Conservation (phyloP, 2,329 filamentous ascomycete genomes). For the Grosmannia clavigera region DNA sequence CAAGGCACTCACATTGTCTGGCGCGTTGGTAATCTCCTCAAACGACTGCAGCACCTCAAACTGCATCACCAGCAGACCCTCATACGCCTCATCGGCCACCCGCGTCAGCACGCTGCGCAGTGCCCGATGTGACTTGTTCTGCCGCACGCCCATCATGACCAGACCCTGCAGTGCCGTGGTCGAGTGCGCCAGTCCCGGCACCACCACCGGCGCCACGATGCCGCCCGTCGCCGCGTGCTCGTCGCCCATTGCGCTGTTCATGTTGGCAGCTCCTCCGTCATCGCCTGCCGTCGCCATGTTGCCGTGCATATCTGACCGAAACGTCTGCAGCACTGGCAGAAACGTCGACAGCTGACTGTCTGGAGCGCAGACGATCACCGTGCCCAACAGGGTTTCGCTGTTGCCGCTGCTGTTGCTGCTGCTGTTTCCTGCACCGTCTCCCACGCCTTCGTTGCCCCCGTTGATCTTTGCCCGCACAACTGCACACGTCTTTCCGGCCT, state of each 20-base stretch:
- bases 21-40: constrained; percentile 63
- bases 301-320: constrained; percentile 15
- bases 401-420: constrained; percentile 41
- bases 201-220: constrained; percentile 70
- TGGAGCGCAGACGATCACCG: constrained; percentile 65
- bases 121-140: constrained; percentile 68
- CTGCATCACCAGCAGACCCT: constrained; percentile 66
- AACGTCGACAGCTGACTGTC: constrained; percentile 56
- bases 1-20: constrained; percentile 32
- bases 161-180: constrained; percentile 57
- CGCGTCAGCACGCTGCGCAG: constrained; percentile 65
- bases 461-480: constrained; percentile 63
- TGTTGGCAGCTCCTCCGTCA: not conserved
- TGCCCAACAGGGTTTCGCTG: constrained; percentile 58
- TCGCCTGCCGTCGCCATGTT: not conserved
- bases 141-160: constrained; percentile 66
- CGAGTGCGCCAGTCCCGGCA: constrained; percentile 55
- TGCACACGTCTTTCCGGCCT: constrained; percentile 54
- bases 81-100: constrained; percentile 62
- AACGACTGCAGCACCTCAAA: constrained; percentile 69
- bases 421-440: constrained; percentile 29
- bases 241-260: not conserved
- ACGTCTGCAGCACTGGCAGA: constrained; percentile 53
- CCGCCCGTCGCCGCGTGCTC: constrained; percentile 50
- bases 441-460: not conserved